These are phyloP conservation scores for Arthrobotrys conoides DNA, from an alignment of 2,329 filamentous ascomycete genomes.

Conservation along the genomic window DNA sequence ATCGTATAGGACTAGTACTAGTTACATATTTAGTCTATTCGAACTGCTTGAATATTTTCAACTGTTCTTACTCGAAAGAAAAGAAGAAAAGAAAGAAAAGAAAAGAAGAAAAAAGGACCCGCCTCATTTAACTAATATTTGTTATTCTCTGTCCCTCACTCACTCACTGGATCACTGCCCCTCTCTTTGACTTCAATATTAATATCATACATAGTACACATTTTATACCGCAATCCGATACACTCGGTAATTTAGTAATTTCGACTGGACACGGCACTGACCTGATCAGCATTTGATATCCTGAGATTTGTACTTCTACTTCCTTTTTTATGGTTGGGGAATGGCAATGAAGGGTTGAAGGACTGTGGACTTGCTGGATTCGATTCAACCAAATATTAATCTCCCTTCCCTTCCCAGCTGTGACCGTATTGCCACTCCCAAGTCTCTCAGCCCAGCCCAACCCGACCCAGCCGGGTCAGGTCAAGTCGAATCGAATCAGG, in stretches of 20 bases:
- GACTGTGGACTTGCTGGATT: conserved; percentile 38
- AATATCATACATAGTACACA: no score
- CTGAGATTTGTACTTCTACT: no score
- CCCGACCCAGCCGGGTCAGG: conserved; percentile 1
- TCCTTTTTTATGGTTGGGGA: no score
- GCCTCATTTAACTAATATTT: background rate
- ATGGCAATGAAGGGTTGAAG: background rate
- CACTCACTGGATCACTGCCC: no score
- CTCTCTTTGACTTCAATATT: no score
- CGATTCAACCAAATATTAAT: background rate
- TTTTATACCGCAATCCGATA: no score
- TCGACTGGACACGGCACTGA: background rate
- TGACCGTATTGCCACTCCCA: background rate
- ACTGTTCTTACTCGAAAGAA: no score
- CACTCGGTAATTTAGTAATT: background rate
- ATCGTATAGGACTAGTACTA: background rate
- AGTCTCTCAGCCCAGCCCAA: background rate
- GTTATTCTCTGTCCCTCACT: no score
- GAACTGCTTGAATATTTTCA: no score
- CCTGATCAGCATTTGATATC: background rate
- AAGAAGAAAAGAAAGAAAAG: background rate
- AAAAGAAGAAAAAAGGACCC: background rate
- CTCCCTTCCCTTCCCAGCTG: background rate
- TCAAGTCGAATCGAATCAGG: background rate
- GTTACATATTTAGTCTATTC: background rate